Evolutionary conservation across 2,329 filamentous ascomycete genomes (phyloP).

Genomic region (Beauveria brongniartii): DNA sequence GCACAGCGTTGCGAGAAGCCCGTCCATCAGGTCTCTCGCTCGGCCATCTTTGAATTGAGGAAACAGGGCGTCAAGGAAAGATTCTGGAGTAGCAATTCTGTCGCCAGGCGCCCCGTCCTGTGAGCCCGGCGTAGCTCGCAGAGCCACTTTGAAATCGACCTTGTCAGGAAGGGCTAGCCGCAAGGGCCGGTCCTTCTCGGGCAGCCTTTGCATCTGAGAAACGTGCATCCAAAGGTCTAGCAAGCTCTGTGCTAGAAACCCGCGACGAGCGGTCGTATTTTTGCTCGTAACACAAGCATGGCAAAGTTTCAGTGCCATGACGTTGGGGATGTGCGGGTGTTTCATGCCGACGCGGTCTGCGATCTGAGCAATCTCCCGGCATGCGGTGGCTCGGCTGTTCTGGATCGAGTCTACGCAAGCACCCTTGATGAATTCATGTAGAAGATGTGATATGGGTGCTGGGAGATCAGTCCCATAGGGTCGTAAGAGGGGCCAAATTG

Average conservation of each 20-base stretch:
- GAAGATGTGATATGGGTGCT: not conserved
- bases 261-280: slow-evolving; percentile 13
- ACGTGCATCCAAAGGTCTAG: slow-evolving; percentile 10
- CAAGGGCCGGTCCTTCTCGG: slow-evolving; percentile 10
- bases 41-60: slow-evolving; percentile 21
- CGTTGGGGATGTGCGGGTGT: slow-evolving; percentile 18
- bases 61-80: slow-evolving; percentile 22
- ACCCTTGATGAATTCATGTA: slow-evolving; percentile 17
- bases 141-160: not conserved
- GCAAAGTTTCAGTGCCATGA: slow-evolving; percentile 27
- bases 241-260: slow-evolving; percentile 7
- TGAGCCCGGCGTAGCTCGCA: not conserved
- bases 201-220: slow-evolving; percentile 11
- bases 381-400: slow-evolving; percentile 13
- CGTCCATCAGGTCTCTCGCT: slow-evolving; percentile 21
- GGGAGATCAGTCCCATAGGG: slow-evolving; percentile 4
- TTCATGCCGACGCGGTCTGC: slow-evolving; percentile 4
- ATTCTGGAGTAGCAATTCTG: not conserved
- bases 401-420: slow-evolving; percentile 15
- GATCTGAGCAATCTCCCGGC: slow-evolving; percentile 19
- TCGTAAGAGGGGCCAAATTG: slow-evolving; percentile 24
- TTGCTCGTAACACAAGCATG: slow-evolving; percentile 15
- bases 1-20: slow-evolving; percentile 25
- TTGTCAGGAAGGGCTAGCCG: not conserved
- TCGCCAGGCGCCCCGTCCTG: not conserved